phyloP scores from a whole-genome alignment of 345 rosid genomes.

The Clarkia xantiana region DNA sequence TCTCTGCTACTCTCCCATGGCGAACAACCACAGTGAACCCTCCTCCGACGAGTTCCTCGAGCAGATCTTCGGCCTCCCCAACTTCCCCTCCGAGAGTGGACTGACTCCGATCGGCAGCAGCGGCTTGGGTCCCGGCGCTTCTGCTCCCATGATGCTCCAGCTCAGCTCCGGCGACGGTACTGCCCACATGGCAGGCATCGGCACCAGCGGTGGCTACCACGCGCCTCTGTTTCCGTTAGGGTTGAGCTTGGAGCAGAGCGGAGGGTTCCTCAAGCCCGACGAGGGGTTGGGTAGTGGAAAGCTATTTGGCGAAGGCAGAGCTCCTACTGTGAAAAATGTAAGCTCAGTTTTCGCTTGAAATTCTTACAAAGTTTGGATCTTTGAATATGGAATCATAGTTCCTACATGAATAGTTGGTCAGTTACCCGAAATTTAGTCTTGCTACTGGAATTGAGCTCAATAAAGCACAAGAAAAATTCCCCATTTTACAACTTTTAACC shows the following conservation, averaged over 20 bases:
- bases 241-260: constrained; percentile 84
- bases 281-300: constrained; percentile 72
- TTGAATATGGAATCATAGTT: too few species aligned
- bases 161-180: constrained; percentile 66
- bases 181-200: constrained; percentile 15
- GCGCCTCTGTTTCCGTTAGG: constrained; percentile 69
- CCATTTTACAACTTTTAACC: too few species aligned
- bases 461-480: too few species aligned
- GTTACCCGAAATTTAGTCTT: too few species aligned
- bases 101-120: constrained; percentile 30
- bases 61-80: constrained; percentile 74
- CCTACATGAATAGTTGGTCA: too few species aligned
- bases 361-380: too few species aligned
- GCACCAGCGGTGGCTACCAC: constrained; percentile 40
- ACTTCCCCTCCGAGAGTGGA: constrained; percentile 46
- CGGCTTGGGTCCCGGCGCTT: constrained; percentile 26
- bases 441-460: too few species aligned
- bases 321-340: constrained; percentile 57
- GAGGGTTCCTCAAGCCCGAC: constrained; percentile 64
- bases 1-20: constrained; percentile 31
- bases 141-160: constrained; percentile 77
- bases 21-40: constrained; percentile 57
- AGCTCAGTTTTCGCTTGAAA: constrained; percentile 10
- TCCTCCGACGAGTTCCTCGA: constrained; percentile 82
- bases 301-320: constrained; percentile 54